Evolutionary conservation across 2,329 filamentous ascomycete species (phyloP).

Genomic region (Bretziella fagacearum): DNA sequence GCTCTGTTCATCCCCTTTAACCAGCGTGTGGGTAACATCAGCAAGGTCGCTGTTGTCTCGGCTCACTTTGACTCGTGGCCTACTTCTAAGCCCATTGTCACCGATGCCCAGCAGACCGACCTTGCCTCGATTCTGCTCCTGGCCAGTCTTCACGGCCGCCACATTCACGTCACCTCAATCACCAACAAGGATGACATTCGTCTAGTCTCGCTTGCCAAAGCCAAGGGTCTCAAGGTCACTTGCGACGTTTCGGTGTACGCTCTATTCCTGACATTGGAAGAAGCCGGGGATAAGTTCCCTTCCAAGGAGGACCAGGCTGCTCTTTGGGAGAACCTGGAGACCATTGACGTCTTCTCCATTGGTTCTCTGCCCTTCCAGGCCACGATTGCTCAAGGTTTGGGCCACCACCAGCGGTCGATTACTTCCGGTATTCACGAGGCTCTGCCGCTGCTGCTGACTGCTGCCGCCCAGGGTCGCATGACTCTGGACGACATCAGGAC

Average conservation of each 20-base stretch:
- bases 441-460: constrained; percentile 57
- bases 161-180: constrained; percentile 64
- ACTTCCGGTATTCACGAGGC: constrained; percentile 55
- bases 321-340: constrained; percentile 55
- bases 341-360: constrained; percentile 64
- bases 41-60: constrained; percentile 64
- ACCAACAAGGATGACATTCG: constrained; percentile 68
- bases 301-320: constrained; percentile 51
- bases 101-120: constrained; percentile 65
- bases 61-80: constrained; percentile 68
- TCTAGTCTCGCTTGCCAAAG: constrained; percentile 60
- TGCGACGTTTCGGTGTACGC: constrained; percentile 71
- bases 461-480: constrained; percentile 55
- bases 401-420: constrained; percentile 33
- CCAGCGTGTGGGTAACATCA: constrained; percentile 65
- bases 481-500: constrained; percentile 56
- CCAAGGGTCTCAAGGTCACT: constrained; percentile 66
- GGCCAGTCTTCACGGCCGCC: constrained; percentile 60
- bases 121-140: constrained; percentile 64
- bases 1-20: constrained; percentile 75
- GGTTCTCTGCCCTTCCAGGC: constrained; percentile 66
- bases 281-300: constrained; percentile 49
- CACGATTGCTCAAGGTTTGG: constrained; percentile 35
- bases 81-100: constrained; percentile 60
- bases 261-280: constrained; percentile 54